These are phyloP conservation scores for Evernia prunastri DNA, from an alignment of 495 filamentous ascomycete species.

Conservation along the genomic window DNA sequence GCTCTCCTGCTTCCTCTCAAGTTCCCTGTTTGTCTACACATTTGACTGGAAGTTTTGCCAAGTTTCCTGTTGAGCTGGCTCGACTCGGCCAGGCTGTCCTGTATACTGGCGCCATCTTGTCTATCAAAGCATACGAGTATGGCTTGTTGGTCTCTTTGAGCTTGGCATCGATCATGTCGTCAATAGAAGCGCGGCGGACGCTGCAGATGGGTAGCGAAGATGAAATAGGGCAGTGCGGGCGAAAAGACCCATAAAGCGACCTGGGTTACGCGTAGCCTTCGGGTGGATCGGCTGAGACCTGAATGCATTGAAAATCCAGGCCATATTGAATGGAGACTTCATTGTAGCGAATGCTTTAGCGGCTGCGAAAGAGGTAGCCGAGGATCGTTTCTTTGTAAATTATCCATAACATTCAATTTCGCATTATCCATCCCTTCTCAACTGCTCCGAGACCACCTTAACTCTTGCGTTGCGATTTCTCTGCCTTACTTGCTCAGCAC, in stretches of 20 bases:
- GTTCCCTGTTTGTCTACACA: constrained; percentile 46
- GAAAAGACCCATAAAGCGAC: constrained; percentile 42
- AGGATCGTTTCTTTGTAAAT: constrained; percentile 53
- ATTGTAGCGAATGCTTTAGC: constrained; percentile 46
- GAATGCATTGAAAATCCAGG: constrained; percentile 31
- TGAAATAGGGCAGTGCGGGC: constrained; percentile 39
- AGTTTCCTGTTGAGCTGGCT: constrained; percentile 38
- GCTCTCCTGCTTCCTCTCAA: constrained; percentile 26
- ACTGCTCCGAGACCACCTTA: not conserved
- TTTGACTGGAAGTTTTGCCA: constrained; percentile 40
- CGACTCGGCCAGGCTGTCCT: constrained; percentile 19
- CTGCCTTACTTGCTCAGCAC: constrained; percentile 40
- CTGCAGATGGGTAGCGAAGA: constrained; percentile 39
- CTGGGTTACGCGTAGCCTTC: constrained; percentile 37
- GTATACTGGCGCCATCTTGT: constrained; percentile 6
- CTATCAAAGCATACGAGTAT: constrained; percentile 16
- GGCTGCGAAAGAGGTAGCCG: constrained; percentile 47
- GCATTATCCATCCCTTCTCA: too few relatives aligned
- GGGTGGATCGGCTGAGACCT: not conserved
- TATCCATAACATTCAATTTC: constrained; percentile 39
- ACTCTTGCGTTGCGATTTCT: not conserved
- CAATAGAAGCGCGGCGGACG: constrained; percentile 42
- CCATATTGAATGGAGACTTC: constrained; percentile 49
- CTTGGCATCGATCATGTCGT: constrained; percentile 32
- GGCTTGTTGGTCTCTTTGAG: constrained; percentile 38